Evolutionary conservation across 2,329 filamentous ascomycete species (phyloP).

Genomic region (Rutstroemia sp.): DNA sequence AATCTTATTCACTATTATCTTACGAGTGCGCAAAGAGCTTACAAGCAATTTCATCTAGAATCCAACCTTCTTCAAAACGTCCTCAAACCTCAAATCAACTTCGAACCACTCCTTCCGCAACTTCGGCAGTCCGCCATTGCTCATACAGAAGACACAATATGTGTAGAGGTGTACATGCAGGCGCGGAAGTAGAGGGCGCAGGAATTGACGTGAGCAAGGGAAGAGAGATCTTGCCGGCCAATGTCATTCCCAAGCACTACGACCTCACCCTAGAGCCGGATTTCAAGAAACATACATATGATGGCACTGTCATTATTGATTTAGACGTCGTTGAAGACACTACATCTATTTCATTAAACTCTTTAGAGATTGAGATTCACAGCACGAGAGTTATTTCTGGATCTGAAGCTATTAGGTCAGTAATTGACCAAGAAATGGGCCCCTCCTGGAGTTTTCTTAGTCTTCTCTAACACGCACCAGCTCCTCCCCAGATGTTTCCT

Average conservation of each 20-base stretch:
- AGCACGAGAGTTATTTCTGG: slow-evolving; percentile 59
- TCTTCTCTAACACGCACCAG: slow-evolving; percentile 34
- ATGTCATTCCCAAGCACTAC: slow-evolving; percentile 89
- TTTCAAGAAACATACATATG: slow-evolving; percentile 79
- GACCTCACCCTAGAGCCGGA: slow-evolving; percentile 86
- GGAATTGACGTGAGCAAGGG: slow-evolving; percentile 54
- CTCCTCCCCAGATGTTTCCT: slow-evolving; percentile 59
- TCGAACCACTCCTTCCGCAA: slow-evolving; percentile 16
- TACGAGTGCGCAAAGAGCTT: not conserved
- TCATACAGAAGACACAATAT: slow-evolving; percentile 67
- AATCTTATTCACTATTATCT: not conserved
- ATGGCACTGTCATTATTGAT: slow-evolving; percentile 78
- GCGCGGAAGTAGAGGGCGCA: slow-evolving; percentile 45
- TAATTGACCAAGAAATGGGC: slow-evolving; percentile 6
- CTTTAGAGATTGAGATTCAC: slow-evolving; percentile 77
- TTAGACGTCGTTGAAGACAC: slow-evolving; percentile 81
- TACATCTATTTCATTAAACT: slow-evolving; percentile 79
- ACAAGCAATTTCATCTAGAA: slow-evolving; percentile 14
- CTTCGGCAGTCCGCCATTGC: slow-evolving; percentile 48
- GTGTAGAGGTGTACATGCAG: slow-evolving; percentile 53
- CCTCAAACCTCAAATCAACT: slow-evolving; percentile 17
- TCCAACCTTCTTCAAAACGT: slow-evolving; percentile 15
- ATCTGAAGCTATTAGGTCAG: slow-evolving; percentile 43
- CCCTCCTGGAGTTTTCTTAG: slow-evolving; percentile 7
- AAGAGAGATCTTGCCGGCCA: slow-evolving; percentile 82